Percentiles rank a stretch among this genome's conserved stretches.
These are phyloP conservation scores for Chrysoporthe austroafricana DNA, from an alignment of 2,329 filamentous ascomycete species.

Conservation along the genomic window DNA sequence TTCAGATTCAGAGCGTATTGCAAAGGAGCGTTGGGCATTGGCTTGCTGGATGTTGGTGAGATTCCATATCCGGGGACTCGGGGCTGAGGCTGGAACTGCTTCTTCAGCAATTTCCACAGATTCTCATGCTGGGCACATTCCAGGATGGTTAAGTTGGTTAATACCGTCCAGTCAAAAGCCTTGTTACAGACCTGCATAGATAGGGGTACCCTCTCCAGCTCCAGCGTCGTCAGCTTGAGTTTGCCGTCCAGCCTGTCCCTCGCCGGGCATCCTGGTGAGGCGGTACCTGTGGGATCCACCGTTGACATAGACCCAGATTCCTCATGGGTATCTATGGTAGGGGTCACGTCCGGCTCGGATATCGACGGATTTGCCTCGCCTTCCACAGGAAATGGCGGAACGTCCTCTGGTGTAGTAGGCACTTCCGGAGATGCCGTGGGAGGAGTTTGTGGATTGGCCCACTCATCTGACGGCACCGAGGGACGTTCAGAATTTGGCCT, in stretches of 20 bases:
- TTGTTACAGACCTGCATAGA: slow-evolving; percentile 71
- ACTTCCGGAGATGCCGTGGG: slow-evolving; percentile 11
- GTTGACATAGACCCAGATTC: slow-evolving; percentile 4
- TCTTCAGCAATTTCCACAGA: slow-evolving; percentile 73
- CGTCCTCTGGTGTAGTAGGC: background rate
- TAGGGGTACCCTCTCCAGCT: slow-evolving; percentile 75
- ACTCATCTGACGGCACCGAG: background rate
- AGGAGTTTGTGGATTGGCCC: slow-evolving; percentile 1
- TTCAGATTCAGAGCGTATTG: slow-evolving; percentile 71
- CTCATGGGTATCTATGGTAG: slow-evolving; percentile 13
- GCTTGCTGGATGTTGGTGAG: slow-evolving; percentile 33
- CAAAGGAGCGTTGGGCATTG: slow-evolving; percentile 38
- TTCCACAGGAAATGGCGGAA: slow-evolving; percentile 4
- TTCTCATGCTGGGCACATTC: slow-evolving; percentile 73
- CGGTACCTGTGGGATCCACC: background rate
- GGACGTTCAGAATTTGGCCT: slow-evolving; percentile 22
- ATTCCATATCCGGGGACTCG: slow-evolving; percentile 35
- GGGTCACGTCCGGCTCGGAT: slow-evolving; percentile 1
- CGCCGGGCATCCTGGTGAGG: slow-evolving; percentile 25
- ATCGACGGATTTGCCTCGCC: slow-evolving; percentile 10
- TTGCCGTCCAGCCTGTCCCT: slow-evolving; percentile 56
- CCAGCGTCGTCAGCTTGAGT: slow-evolving; percentile 70
- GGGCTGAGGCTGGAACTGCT: slow-evolving; percentile 58
- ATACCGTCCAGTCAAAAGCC: slow-evolving; percentile 73
- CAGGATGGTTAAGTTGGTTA: slow-evolving; percentile 75